phyloP scores from a whole-genome alignment of 2,329 filamentous ascomycete species.

The Phoma herbarum region DNA sequence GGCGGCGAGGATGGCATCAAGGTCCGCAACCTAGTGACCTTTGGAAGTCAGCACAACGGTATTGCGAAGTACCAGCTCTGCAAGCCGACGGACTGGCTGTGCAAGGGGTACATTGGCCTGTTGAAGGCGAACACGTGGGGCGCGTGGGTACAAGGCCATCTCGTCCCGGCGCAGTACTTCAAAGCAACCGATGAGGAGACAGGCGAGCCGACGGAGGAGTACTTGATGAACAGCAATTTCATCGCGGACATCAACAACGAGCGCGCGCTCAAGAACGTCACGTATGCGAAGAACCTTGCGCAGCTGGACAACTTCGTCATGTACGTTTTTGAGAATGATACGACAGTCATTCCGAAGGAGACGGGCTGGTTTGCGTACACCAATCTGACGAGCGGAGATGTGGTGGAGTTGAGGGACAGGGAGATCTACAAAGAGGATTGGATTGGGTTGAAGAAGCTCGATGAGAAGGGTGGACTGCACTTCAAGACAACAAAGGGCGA shows the following conservation, averaged over 20 bases:
- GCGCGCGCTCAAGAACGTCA: constrained; percentile 73
- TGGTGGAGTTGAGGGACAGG: constrained; percentile 73
- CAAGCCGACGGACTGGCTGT: constrained; percentile 76
- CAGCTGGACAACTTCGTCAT: constrained; percentile 81
- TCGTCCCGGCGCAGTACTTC: constrained; percentile 97
- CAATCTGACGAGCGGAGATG: constrained; percentile 69
- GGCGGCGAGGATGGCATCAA: constrained; percentile 65
- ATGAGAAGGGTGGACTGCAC: constrained; percentile 78
- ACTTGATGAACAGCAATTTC: constrained; percentile 84
- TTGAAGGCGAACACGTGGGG: constrained; percentile 84
- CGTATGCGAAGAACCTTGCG: constrained; percentile 76
- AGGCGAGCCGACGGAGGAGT: constrained; percentile 65
- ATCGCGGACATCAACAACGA: constrained; percentile 98
- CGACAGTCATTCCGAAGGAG: constrained; percentile 87
- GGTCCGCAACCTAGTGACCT: constrained; percentile 82
- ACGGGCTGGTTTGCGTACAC: constrained; percentile 86
- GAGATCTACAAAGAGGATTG: constrained; percentile 88
- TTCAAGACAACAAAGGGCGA: constrained; percentile 77
- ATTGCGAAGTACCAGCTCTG: constrained; percentile 85
- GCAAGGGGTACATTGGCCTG: constrained; percentile 79
- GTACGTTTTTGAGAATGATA: constrained; percentile 89
- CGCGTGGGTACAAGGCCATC: constrained; percentile 74
- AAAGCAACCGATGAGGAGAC: constrained; percentile 70
- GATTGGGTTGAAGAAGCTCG: constrained; percentile 82
- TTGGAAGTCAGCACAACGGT: constrained; percentile 91